Evolutionary conservation across 2,329 filamentous ascomycete species (phyloP).

Genomic region (Calonectria pseudoturangicola): DNA sequence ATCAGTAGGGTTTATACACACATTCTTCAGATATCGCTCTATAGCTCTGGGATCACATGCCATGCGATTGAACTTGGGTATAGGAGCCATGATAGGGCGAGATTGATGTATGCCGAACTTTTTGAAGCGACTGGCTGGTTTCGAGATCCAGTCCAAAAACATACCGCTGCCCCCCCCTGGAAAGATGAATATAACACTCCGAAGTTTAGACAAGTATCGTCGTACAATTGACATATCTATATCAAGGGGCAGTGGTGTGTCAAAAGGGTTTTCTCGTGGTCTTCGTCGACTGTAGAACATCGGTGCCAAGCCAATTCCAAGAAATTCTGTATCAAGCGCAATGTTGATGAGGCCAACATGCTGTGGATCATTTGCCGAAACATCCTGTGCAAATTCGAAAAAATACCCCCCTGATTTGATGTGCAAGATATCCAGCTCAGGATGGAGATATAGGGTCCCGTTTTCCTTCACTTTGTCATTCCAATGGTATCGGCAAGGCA

Average conservation of each 20-base stretch:
- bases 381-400: not conserved
- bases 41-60: not conserved
- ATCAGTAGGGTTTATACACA: not conserved
- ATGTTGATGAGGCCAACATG: not conserved
- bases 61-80: not conserved
- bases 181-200: not conserved
- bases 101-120: not conserved
- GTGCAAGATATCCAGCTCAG: not conserved
- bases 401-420: not conserved
- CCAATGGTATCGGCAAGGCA: not conserved
- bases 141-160: not conserved
- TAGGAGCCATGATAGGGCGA: not conserved
- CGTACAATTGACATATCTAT: not conserved
- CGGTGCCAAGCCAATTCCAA: not conserved
- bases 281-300: not conserved
- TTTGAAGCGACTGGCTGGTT: not conserved
- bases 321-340: not conserved
- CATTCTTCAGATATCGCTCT: not conserved
- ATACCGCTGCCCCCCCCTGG: not conserved
- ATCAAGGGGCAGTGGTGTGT: not conserved
- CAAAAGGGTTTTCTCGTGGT: not conserved
- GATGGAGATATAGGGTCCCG: not conserved
- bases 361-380: not conserved
- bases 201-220: not conserved
- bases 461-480: not conserved